phyloP scores from a whole-genome alignment of 2,329 filamentous ascomycete genomes.

The Fusarium aywerte region DNA sequence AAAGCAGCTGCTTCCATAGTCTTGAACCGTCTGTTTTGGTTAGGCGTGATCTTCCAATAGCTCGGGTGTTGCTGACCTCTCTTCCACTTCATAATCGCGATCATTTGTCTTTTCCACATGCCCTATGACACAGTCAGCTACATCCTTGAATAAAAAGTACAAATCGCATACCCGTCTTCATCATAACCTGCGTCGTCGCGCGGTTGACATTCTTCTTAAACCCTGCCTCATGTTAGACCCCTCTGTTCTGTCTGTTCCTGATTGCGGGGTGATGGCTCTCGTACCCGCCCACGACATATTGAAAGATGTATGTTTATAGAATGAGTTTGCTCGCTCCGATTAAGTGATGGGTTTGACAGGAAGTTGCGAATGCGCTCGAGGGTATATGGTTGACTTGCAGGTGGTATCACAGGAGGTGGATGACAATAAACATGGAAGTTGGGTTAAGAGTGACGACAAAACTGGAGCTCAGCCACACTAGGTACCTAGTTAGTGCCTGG shows the following conservation, averaged over 20 bases:
- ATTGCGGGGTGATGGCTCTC: conserved; percentile 46
- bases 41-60: conserved; percentile 28
- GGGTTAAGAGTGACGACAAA: conserved; percentile 47
- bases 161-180: conserved; percentile 83
- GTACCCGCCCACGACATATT: conserved; percentile 78
- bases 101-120: conserved; percentile 99
- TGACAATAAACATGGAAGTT: conserved; percentile 41
- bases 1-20: conserved; percentile 96
- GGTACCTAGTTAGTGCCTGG: conserved; percentile 14
- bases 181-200: conserved; percentile 99
- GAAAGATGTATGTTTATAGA: conserved; percentile 39
- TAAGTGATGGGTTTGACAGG: conserved; percentile 12
- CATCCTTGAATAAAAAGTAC: background rate
- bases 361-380: conserved; percentile 29
- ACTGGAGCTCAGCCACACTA: conserved; percentile 50
- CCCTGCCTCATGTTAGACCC: conserved; percentile 52
- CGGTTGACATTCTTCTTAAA: conserved; percentile 94
- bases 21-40: conserved; percentile 79
- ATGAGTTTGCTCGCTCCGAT: conserved; percentile 11
- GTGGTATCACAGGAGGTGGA: conserved; percentile 34
- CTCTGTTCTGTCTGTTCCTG: conserved; percentile 22
- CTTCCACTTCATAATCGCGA: conserved; percentile 98
- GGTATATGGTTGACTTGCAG: conserved; percentile 33
- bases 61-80: conserved; percentile 66
- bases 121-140: conserved; percentile 59